Evolutionary conservation across 345 rosid species (phyloP).

Genomic region (Citrus sp.): DNA sequence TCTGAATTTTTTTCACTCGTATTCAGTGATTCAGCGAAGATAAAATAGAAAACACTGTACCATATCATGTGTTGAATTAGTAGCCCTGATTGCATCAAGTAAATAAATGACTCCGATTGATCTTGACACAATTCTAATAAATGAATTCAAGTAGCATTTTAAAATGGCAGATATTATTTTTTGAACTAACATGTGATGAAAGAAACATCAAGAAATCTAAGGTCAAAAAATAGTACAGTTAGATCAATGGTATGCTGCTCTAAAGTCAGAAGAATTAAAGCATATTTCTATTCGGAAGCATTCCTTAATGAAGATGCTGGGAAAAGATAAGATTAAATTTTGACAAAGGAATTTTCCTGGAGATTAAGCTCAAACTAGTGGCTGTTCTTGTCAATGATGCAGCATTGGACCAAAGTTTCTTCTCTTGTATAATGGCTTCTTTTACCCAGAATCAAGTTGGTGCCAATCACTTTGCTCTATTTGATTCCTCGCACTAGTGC

Average conservation of each 20-base stretch:
- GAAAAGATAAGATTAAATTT: conserved; percentile 2
- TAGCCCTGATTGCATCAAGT: not conserved
- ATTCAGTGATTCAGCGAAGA: not conserved
- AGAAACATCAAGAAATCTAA: conserved; percentile 8
- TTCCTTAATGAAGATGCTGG: conserved; percentile 22
- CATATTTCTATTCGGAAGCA: conserved; percentile 5
- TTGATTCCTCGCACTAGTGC: conserved; percentile 22
- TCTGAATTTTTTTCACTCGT: conserved; percentile 2
- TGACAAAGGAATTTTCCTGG: conserved; percentile 1
- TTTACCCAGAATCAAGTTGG: conserved; percentile 5
- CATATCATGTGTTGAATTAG: not conserved
- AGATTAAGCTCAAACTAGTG: not conserved
- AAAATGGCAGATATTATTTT: conserved; percentile 7
- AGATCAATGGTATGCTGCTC: not conserved
- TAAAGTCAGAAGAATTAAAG: conserved; percentile 8
- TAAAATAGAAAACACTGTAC: not conserved
- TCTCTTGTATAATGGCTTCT: conserved; percentile 3
- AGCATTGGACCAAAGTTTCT: conserved; percentile 7
- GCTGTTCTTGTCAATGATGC: conserved; percentile 16
- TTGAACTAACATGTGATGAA: not conserved
- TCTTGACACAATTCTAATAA: not conserved
- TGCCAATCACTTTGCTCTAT: conserved; percentile 13
- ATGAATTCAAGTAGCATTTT: not conserved
- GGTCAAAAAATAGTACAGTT: conserved; percentile 17
- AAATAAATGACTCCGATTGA: not conserved